These are phyloP conservation scores for Colletotrichum agaves DNA, from an alignment of 2,329 filamentous ascomycete genomes.

Conservation along the genomic window DNA sequence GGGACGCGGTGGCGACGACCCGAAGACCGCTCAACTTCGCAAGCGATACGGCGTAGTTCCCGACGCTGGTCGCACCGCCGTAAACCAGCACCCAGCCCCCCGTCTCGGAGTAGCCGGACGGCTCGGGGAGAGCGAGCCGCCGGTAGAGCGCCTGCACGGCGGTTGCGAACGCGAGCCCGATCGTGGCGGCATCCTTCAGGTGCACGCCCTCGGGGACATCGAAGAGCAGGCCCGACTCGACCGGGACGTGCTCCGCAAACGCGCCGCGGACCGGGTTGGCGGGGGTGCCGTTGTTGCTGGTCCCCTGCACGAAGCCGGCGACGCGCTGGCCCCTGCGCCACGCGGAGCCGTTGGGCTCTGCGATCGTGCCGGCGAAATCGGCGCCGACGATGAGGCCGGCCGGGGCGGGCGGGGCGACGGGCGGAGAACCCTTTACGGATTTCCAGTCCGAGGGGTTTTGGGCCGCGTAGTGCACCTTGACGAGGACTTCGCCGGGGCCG, in stretches of 20 bases:
- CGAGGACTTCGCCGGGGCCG: constrained; percentile 45
- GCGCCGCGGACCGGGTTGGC: constrained; percentile 14
- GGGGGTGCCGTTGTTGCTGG: constrained; percentile 17
- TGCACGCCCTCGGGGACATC: not conserved
- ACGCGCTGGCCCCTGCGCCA: constrained; percentile 47
- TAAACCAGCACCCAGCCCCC: constrained; percentile 48
- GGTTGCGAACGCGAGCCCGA: not conserved
- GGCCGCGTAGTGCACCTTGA: constrained; percentile 45
- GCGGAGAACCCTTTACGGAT: not conserved
- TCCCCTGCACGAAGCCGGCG: constrained; percentile 47
- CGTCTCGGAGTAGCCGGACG: not conserved
- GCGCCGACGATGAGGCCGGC: constrained; percentile 45
- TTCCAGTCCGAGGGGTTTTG: constrained; percentile 51
- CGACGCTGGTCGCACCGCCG: constrained; percentile 57
- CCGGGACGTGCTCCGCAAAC: constrained; percentile 8
- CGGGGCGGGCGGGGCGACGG: constrained; percentile 22
- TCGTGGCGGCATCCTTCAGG: not conserved
- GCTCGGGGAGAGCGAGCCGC: constrained; percentile 1
- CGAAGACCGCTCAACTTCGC: constrained; percentile 46
- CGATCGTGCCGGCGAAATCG: constrained; percentile 48
- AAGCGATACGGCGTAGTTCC: constrained; percentile 49
- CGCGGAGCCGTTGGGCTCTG: constrained; percentile 43
- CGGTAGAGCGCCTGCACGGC: constrained; percentile 2
- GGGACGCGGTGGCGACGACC: constrained; percentile 57
- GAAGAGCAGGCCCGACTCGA: not conserved